Evolutionary conservation across 75 land plant genomes (phyloP).

Genomic region (Sequoia sempervirens): DNA sequence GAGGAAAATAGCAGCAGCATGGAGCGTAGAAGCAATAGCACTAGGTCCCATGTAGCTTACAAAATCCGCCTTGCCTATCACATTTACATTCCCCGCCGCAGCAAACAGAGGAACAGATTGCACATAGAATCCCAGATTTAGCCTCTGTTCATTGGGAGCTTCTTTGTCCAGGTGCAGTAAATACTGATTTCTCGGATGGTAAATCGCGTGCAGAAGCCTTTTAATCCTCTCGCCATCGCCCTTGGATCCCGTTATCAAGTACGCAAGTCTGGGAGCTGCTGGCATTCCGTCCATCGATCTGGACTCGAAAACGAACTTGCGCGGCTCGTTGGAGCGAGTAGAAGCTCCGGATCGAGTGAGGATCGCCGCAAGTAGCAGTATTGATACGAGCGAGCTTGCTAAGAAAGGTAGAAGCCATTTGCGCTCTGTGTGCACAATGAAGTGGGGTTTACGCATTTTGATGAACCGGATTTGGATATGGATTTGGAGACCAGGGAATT

Average conservation of each 20-base stretch:
- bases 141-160: conserved; percentile 52
- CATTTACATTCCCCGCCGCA: conserved; percentile 77
- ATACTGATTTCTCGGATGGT: conserved; percentile 48
- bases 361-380: neutral
- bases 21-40: conserved; percentile 50
- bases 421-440: conserved; percentile 6
- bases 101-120: conserved; percentile 30
- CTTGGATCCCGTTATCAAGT: conserved; percentile 62
- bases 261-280: conserved; percentile 62
- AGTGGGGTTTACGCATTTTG: neutral
- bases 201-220: conserved; percentile 55
- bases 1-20: conserved; percentile 56
- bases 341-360: neutral
- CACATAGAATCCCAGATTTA: conserved; percentile 28
- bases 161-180: conserved; percentile 55
- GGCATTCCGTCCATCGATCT: conserved; percentile 2
- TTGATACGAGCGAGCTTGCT: conserved; percentile 5
- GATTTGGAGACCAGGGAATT: neutral
- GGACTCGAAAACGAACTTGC: neutral
- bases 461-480: neutral
- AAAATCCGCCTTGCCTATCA: conserved; percentile 60
- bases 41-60: conserved; percentile 56
- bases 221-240: conserved; percentile 52
- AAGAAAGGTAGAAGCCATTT: conserved; percentile 8
- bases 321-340: too few species aligned